phyloP scores from a whole-genome alignment of 148 eudicot genomes.

The Rhododendron ovatum region DNA sequence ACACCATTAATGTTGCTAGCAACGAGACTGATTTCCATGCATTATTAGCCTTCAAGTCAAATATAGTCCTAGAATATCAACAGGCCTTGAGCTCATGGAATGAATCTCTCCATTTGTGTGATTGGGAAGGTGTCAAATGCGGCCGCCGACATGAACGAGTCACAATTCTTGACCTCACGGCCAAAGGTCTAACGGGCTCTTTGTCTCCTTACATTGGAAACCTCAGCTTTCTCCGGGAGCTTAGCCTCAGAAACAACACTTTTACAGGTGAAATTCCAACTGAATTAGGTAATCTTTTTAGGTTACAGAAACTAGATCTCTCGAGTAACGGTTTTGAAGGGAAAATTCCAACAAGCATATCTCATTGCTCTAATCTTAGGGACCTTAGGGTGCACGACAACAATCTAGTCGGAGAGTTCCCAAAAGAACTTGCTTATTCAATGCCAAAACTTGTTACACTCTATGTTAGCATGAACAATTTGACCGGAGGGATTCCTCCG shows the following conservation, averaged over 20 bases:
- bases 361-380: not conserved
- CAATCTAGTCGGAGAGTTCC: not conserved
- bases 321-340: not conserved
- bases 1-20: not conserved
- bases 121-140: not conserved
- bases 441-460: not conserved
- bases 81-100: not conserved
- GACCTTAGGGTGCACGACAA: not conserved
- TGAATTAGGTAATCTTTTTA: not conserved
- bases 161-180: not conserved
- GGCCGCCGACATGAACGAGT: not conserved
- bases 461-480: not conserved
- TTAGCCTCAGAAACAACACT: not conserved
- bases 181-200: not conserved
- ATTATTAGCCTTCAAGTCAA: not conserved
- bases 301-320: not conserved
- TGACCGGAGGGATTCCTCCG: not conserved
- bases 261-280: not conserved
- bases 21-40: not conserved
- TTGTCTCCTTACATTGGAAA: not conserved
- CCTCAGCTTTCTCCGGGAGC: not conserved
- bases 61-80: not conserved
- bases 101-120: not conserved
- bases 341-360: not conserved
- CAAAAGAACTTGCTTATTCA: not conserved